These are phyloP conservation scores for Lablab purpureus DNA, from an alignment of 306 rosid genomes.

Conservation along the genomic window DNA sequence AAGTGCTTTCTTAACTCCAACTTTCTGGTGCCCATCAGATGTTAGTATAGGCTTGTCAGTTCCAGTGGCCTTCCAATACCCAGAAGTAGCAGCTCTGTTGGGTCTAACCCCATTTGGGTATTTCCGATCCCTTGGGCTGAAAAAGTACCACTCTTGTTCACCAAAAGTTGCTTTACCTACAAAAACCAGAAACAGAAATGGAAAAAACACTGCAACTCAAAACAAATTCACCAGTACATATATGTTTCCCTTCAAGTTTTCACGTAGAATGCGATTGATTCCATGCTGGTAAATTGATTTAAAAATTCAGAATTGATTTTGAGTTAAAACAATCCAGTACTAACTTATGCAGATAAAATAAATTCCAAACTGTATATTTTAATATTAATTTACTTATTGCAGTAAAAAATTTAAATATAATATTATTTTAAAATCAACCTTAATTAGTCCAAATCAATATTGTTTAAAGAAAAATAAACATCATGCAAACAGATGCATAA, in stretches of 20 bases:
- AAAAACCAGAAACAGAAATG: neutral
- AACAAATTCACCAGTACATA: neutral
- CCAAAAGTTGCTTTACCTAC: slow-evolving; percentile 56
- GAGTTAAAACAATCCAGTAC: no score
- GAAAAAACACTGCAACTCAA: neutral
- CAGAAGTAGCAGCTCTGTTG: slow-evolving; percentile 58
- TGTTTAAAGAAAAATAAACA: no score
- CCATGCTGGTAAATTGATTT: neutral
- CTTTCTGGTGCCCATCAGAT: slow-evolving; percentile 42
- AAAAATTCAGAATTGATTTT: no score
- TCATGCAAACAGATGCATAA: no score
- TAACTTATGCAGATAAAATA: no score
- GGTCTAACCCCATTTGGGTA: slow-evolving; percentile 61
- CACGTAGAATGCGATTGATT: neutral
- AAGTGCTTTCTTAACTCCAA: slow-evolving; percentile 56
- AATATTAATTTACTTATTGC: no score
- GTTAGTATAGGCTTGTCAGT: slow-evolving; percentile 56
- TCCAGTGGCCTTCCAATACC: slow-evolving; percentile 62
- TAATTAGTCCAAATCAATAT: no score
- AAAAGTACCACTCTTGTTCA: slow-evolving; percentile 57
- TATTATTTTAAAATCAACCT: no score
- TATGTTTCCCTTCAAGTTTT: no score
- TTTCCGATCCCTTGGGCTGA: slow-evolving; percentile 58
- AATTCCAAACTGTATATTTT: no score
- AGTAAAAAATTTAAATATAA: no score